These are phyloP conservation scores for Trichoderma sp. DNA, from an alignment of 2,329 filamentous ascomycete genomes.

Conservation along the genomic window DNA sequence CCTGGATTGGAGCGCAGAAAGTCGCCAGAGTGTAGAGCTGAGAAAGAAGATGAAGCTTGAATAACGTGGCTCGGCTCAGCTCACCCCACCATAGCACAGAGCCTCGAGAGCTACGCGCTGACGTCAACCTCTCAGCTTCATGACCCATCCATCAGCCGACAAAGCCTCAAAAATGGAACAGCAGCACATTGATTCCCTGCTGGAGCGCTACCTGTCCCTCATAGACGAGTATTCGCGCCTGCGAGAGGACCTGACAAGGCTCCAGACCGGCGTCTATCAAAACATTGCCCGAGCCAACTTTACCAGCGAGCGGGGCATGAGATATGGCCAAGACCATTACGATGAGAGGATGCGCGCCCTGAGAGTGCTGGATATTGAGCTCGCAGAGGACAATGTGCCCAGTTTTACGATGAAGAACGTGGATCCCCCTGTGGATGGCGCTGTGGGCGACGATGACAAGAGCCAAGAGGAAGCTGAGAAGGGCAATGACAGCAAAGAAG, in stretches of 20 bases:
- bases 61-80: conserved; percentile 9
- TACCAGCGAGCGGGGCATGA: conserved; percentile 62
- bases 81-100: conserved; percentile 9
- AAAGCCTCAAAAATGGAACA: conserved; percentile 31
- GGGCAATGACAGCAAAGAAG: not conserved
- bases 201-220: conserved; percentile 67
- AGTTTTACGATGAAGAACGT: not conserved
- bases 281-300: conserved; percentile 77
- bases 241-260: conserved; percentile 55
- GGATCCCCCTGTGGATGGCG: conserved; percentile 18
- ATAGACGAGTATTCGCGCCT: conserved; percentile 69
- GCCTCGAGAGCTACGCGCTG: not conserved
- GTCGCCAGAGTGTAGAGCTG: not conserved
- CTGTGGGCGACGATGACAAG: conserved; percentile 6
- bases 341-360: conserved; percentile 73
- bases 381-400: conserved; percentile 23
- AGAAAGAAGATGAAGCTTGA: not conserved
- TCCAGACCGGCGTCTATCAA: conserved; percentile 61
- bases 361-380: conserved; percentile 45
- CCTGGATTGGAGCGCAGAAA: too few relatives aligned
- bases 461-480: conserved; percentile 24
- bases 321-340: conserved; percentile 72
- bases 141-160: not conserved
- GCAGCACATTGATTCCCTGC: conserved; percentile 61
- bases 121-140: conserved; percentile 16